These are phyloP conservation scores for Acanthamoeba triangularis DNA, from an alignment of 208 protist species.

Conservation along the genomic window DNA sequence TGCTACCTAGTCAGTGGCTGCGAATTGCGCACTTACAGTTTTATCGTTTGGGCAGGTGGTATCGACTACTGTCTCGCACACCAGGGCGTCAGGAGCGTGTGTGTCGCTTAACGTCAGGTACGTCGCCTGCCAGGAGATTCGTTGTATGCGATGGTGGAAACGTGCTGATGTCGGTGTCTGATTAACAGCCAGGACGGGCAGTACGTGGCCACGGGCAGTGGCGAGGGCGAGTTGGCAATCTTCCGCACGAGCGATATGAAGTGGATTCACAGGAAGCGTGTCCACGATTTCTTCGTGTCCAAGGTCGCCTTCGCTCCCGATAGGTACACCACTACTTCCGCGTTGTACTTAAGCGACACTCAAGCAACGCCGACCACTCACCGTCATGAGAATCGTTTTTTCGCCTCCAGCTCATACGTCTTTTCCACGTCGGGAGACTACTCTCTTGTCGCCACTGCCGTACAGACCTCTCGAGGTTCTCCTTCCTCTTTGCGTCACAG, in stretches of 20 bases:
- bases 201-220: slow-evolving; percentile 67
- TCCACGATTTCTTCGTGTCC: slow-evolving; percentile 75
- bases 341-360: not conserved
- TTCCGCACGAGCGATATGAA: slow-evolving; percentile 65
- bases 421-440: slow-evolving; percentile 74
- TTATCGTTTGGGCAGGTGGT: not conserved
- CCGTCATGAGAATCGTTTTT: not conserved
- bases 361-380: not conserved
- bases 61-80: not conserved
- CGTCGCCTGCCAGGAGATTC: not conserved
- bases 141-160: too few relatives aligned
- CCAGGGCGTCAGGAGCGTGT: slow-evolving; percentile 9
- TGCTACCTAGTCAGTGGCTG: too few relatives aligned
- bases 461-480: slow-evolving; percentile 42
- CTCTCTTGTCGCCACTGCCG: slow-evolving; percentile 16
- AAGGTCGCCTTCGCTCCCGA: slow-evolving; percentile 71
- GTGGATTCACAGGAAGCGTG: slow-evolving; percentile 59
- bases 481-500: not conserved
- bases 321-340: not conserved
- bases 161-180: not conserved
- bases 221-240: slow-evolving; percentile 72
- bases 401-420: not conserved
- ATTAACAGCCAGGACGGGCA: slow-evolving; percentile 3
- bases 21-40: not conserved
- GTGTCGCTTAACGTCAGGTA: slow-evolving; percentile 64